Conservation (phyloP, 176 grass and related monocot species). For the Musa itinerans region DNA sequence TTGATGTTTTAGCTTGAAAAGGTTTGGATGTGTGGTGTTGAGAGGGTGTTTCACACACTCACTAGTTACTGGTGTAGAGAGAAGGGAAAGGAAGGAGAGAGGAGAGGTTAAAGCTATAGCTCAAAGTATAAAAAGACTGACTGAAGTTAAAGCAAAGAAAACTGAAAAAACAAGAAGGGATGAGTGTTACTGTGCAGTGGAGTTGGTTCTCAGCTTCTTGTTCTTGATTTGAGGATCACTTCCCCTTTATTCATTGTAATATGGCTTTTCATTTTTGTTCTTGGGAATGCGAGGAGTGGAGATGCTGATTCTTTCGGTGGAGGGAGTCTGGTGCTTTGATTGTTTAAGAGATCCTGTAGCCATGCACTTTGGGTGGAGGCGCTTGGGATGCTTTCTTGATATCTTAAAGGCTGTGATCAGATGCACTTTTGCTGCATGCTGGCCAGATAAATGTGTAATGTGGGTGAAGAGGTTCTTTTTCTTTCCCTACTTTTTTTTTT, state of each 20-base stretch:
- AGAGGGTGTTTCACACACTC: conserved; percentile 40
- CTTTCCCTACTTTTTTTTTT: neutral
- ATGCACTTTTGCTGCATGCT: conserved; percentile 3
- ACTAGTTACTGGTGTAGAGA: conserved; percentile 20
- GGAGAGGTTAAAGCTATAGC: conserved; percentile 26
- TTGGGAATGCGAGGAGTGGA: no score
- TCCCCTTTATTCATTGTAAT: neutral
- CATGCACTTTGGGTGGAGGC: neutral
- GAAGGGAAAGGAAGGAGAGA: conserved; percentile 24
- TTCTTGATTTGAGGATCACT: neutral
- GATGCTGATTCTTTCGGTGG: neutral
- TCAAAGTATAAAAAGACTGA: conserved; percentile 27
- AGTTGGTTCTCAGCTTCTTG: neutral
- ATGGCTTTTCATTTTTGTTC: neutral
- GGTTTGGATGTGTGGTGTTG: conserved; percentile 34
- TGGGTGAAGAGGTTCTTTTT: neutral
- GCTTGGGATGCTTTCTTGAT: neutral
- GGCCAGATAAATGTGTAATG: neutral
- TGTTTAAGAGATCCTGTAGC: neutral
- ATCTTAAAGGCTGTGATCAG: neutral
- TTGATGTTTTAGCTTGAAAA: conserved; percentile 39
- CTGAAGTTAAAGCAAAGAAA: conserved; percentile 2
- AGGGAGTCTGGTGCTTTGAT: neutral
- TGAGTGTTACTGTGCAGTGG: neutral
- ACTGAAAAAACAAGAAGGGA: conserved; percentile 7